A percentile compares a stretch with the other conserved stretches of the same genome.
These are phyloP conservation scores for Sporisorium graminicola DNA, from an alignment of 1,284 basidiomycete species.

Conservation along the genomic window DNA sequence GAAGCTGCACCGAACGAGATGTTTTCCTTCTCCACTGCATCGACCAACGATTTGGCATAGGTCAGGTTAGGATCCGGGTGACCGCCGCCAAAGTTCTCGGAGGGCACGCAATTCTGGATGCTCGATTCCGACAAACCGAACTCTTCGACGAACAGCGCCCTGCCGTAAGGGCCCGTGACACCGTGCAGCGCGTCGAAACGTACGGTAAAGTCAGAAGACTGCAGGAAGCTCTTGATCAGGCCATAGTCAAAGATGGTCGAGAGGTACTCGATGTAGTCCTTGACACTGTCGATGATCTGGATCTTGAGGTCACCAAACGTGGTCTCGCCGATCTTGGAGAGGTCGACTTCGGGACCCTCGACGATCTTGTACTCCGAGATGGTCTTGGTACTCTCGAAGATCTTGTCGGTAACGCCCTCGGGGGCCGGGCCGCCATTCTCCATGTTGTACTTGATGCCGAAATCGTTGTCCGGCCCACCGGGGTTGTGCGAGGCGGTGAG, in stretches of 20 bases:
- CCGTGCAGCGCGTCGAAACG: constrained; percentile 97
- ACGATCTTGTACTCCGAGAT: constrained; percentile 88
- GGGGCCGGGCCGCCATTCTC: constrained; percentile 97
- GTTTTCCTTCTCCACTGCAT: constrained; percentile 85
- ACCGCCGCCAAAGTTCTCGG: constrained; percentile 94
- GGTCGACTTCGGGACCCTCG: constrained; percentile 83
- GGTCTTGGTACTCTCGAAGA: constrained; percentile 89
- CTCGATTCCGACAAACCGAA: constrained; percentile 85
- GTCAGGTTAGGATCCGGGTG: constrained; percentile 99
- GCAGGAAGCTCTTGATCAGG: constrained; percentile 90
- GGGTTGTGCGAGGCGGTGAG: constrained; percentile 99
- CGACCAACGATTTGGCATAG: constrained; percentile 94
- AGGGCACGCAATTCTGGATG: constrained; percentile 90
- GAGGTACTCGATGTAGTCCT: constrained; percentile 87
- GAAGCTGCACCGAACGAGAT: constrained; percentile 96
- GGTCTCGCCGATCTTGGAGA: constrained; percentile 84
- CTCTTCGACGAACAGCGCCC: constrained; percentile 85
- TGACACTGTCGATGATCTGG: constrained; percentile 92
- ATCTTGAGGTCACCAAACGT: constrained; percentile 79
- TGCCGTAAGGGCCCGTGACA: constrained; percentile 96
- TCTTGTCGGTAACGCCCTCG: constrained; percentile 92
- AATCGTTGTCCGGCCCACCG: constrained; percentile 95
- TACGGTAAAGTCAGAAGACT: constrained; percentile 78
- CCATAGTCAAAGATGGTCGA: constrained; percentile 93
- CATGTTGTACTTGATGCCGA: constrained; percentile 99